A percentile compares a stretch with the other conserved stretches of the same genome.
These are phyloP conservation scores for Aspergillus asperescens DNA, from an alignment of 495 filamentous ascomycete species.

Conservation along the genomic window DNA sequence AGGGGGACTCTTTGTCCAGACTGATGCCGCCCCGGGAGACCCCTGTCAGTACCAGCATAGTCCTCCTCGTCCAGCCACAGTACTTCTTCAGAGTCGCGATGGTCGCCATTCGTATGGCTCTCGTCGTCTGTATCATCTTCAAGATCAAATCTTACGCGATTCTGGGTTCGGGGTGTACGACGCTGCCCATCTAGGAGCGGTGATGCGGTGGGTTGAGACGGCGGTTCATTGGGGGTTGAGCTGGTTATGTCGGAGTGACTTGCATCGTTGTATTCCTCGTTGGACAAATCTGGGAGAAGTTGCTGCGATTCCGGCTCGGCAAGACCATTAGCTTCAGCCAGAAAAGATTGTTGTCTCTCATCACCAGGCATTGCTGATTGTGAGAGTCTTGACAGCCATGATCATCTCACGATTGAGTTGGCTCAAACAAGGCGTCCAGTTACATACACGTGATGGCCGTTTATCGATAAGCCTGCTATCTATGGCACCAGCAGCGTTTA, in stretches of 20 bases:
- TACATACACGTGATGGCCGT: constrained; percentile 5
- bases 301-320: constrained; percentile 27
- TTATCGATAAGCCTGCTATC: constrained; percentile 14
- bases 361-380: constrained; percentile 42
- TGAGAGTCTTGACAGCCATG: constrained; percentile 7
- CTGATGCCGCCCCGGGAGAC: constrained; percentile 18
- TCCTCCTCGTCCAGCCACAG: constrained; percentile 56
- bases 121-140: constrained; percentile 34
- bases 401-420: background rate
- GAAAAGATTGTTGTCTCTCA: constrained; percentile 30
- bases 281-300: constrained; percentile 23
- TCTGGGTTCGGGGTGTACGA: constrained; percentile 69
- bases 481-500: background rate
- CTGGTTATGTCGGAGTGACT: constrained; percentile 19
- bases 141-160: constrained; percentile 88
- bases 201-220: constrained; percentile 43
- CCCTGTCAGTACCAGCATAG: constrained; percentile 33
- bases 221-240: constrained; percentile 18
- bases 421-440: background rate
- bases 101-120: constrained; percentile 32
- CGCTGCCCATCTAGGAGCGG: constrained; percentile 41
- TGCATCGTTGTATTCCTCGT: constrained; percentile 27
- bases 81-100: constrained; percentile 39
- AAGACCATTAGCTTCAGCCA: constrained; percentile 28
- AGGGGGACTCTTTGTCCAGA: constrained; percentile 61